Percentiles rank a stretch among this genome's conserved stretches.
These are phyloP conservation scores for Blastobotrys muscicola DNA, from an alignment of 805 yeast genomes.

Conservation along the genomic window DNA sequence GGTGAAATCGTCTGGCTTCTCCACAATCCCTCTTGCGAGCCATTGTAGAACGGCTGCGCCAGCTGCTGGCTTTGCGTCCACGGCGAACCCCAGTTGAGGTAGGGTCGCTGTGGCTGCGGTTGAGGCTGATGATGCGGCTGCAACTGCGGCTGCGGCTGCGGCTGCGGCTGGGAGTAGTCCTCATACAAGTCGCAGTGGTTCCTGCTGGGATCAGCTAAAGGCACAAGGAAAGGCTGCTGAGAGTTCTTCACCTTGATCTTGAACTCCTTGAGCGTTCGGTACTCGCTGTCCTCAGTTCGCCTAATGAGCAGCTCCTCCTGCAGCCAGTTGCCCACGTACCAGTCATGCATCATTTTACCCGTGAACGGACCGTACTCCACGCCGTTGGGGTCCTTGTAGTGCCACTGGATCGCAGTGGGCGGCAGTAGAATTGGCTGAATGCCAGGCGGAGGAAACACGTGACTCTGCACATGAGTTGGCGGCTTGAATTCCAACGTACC, in stretches of 20 bases:
- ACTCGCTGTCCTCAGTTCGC: constrained; percentile 46
- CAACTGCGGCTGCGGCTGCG: background rate
- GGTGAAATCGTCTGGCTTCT: too few relatives aligned
- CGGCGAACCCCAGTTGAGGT: background rate
- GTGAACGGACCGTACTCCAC: constrained; percentile 75
- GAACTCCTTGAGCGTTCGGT: constrained; percentile 44
- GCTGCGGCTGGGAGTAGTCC: background rate
- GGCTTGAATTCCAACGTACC: background rate
- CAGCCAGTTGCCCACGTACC: constrained; percentile 59
- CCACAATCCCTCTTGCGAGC: too few relatives aligned
- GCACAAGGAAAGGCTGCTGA: constrained; percentile 52
- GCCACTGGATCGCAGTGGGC: constrained; percentile 50
- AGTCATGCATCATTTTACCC: constrained; percentile 65
- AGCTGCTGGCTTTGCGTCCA: background rate
- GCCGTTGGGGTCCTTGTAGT: constrained; percentile 61
- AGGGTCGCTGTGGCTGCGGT: background rate
- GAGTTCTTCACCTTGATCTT: constrained; percentile 40
- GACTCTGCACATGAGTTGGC: background rate
- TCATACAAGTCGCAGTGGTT: background rate
- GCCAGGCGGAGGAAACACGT: constrained; percentile 14
- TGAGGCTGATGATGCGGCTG: background rate
- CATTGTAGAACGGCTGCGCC: background rate
- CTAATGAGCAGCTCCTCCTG: constrained; percentile 45
- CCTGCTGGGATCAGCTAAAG: constrained; percentile 21
- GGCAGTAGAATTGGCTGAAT: constrained; percentile 19